These are phyloP conservation scores for Jacaranda copaia DNA, from an alignment of 257 asterid genomes.

Conservation along the genomic window DNA sequence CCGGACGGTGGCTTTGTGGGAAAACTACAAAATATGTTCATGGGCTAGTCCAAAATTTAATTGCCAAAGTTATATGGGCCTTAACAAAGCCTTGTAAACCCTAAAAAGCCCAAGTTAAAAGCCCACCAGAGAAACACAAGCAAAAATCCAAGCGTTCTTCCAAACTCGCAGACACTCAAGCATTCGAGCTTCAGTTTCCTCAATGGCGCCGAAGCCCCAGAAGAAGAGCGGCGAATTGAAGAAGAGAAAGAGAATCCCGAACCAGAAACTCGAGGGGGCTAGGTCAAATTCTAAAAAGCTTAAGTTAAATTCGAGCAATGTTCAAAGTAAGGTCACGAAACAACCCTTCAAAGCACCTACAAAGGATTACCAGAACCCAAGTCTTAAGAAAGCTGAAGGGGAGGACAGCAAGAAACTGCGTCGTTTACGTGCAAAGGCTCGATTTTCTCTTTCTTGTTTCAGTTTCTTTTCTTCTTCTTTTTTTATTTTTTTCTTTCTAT, in stretches of 20 bases:
- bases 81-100: background rate
- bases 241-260: constrained; percentile 67
- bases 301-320: constrained; percentile 44
- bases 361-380: constrained; percentile 41
- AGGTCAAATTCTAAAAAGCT: constrained; percentile 43
- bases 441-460: background rate
- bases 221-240: constrained; percentile 48
- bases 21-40: background rate
- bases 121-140: constrained; percentile 13
- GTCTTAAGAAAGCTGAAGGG: constrained; percentile 45
- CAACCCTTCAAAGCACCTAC: constrained; percentile 47
- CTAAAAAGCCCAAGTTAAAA: constrained; percentile 10
- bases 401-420: constrained; percentile 53
- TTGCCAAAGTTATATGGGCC: constrained; percentile 12
- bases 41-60: background rate
- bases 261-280: constrained; percentile 43
- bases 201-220: constrained; percentile 75
- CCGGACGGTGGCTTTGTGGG: background rate
- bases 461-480: background rate
- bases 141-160: background rate
- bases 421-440: constrained; percentile 80
- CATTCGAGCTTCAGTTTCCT: constrained; percentile 28
- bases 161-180: constrained; percentile 21
- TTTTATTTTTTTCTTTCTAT: no score
- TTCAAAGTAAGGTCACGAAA: constrained; percentile 40